Evolutionary conservation across 2,329 filamentous ascomycete genomes (phyloP).

Genomic region (Monosporascus sp.): DNA sequence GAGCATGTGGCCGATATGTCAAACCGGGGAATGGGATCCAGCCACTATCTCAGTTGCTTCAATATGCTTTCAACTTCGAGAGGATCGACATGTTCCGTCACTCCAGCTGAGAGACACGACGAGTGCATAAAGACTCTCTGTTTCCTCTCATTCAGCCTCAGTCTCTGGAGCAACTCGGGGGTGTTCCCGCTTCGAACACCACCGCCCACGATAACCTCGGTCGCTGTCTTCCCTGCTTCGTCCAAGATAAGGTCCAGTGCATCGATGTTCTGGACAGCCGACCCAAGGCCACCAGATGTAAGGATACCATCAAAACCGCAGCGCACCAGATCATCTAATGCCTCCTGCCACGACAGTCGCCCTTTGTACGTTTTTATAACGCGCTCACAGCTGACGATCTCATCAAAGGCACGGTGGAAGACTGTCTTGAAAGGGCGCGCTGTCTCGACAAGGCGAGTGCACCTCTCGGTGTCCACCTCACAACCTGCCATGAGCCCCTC

Average conservation of each 20-base stretch:
- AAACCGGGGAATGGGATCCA: no score
- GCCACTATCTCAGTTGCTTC: conserved; percentile 6
- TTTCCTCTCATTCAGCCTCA: conserved; percentile 20
- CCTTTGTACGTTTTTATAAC: background rate
- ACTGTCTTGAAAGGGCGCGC: conserved; percentile 41
- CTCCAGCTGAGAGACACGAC: conserved; percentile 31
- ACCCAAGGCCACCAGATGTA: conserved; percentile 46
- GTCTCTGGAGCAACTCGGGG: conserved; percentile 15
- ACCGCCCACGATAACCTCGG: conserved; percentile 50
- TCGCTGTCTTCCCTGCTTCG: conserved; percentile 13
- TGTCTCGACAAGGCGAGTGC: conserved; percentile 34
- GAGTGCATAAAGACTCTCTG: conserved; percentile 42
- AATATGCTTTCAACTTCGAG: conserved; percentile 24
- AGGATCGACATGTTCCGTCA: conserved; percentile 17
- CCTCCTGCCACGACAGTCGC: conserved; percentile 13
- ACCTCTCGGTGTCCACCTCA: conserved; percentile 37
- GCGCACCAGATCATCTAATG: conserved; percentile 30
- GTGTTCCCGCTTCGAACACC: conserved; percentile 43
- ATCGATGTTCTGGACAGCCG: conserved; percentile 34
- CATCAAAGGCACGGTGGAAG: conserved; percentile 55
- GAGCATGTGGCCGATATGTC: no score
- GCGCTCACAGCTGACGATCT: conserved; percentile 29
- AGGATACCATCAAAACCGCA: conserved; percentile 48
- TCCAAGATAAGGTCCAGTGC: conserved; percentile 32
- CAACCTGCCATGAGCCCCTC: conserved; percentile 1